Conservation (phyloP, 306 rosid species). For the Lathyrus sativus region DNA sequence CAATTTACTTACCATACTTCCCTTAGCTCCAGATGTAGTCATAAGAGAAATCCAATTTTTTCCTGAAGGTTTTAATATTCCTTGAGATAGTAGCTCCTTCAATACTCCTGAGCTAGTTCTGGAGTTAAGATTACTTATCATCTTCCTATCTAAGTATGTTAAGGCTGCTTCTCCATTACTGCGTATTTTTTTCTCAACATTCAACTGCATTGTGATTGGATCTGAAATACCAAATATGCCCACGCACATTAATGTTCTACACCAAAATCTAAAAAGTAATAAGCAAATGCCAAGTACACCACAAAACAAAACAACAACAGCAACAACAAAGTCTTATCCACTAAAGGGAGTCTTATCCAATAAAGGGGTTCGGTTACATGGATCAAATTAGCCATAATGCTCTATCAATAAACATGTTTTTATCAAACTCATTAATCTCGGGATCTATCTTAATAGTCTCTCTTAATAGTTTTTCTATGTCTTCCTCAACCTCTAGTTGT, state of each 20-base stretch:
- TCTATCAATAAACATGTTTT: too few species aligned
- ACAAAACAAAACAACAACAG: too few species aligned
- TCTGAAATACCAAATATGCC: constrained; percentile 55
- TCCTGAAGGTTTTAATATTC: constrained; percentile 72
- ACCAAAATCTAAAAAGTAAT: not conserved
- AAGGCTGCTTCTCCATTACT: constrained; percentile 83
- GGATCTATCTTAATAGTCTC: too few species aligned
- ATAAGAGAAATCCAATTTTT: constrained; percentile 91
- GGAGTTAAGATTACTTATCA: constrained; percentile 76
- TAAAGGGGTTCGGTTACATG: too few species aligned
- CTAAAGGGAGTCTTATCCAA: too few species aligned
- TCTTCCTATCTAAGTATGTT: constrained; percentile 82
- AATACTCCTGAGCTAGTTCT: constrained; percentile 70
- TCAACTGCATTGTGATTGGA: constrained; percentile 57
- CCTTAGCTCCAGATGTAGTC: constrained; percentile 99
- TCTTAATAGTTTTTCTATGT: too few species aligned
- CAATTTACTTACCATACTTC: constrained; percentile 70
- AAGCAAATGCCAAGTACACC: constrained; percentile 17
- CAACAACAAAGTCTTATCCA: too few species aligned
- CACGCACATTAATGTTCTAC: constrained; percentile 27
- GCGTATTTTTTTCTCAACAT: constrained; percentile 73
- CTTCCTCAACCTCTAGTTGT: too few species aligned
- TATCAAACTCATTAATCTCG: too few species aligned
- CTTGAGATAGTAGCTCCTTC: constrained; percentile 75
- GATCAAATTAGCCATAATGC: too few species aligned